Base-by-base conservation (phyloP, 1,284 basidiomycete genomes). In the Ustilago xerochloae region DNA sequence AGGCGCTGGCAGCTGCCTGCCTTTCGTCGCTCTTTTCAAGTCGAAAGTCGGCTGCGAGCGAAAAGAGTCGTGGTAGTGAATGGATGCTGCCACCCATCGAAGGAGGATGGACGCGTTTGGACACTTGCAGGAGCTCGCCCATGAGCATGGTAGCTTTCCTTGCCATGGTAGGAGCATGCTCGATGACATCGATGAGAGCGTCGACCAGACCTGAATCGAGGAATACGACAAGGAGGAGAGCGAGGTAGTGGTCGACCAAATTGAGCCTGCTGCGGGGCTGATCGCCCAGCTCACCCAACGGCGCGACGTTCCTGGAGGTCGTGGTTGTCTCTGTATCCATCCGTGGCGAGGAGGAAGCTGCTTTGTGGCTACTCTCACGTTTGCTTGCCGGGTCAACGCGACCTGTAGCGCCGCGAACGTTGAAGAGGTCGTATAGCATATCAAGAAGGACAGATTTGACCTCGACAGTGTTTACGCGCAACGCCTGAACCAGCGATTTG, bases 351-450 rank as follows among this genome's bases (percentile, higher is more conserved):
- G 64, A 57, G 3, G 64, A 54, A 3, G 55, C 10, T 0, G 57
- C 58, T 18, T 65, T 69, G 15, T 63, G 48, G 26, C 59, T 58
- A 48, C 66, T 66, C 53, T 74, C 66, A 22, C 71, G 65, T 43
- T 74, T 74, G 63, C 71, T 74, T 2, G 67, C 72, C 0, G 72
- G 67, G 48, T 75, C 67, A 18, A 59, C 43, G 4, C 63, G 49
- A 8, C 67, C 67, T 0, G 63, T 62, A 5, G 59, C 58, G 16
- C 68, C 65, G 12, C 73, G 63, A 3, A 75, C 73, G 29, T 93
- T 92, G 55, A 99, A 87, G n/a, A 96, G 87, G 71, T 93, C 91
- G 81, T 96, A 96, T 79, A 99, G 92, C 88, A 97, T 91, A 79
- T 97, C 93, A 32, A 99, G 87, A 30, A 98, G 75, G 15, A 67